These are phyloP conservation scores for Apiospora pterosperma DNA, from an alignment of 2,329 filamentous ascomycete genomes.

Conservation along the genomic window DNA sequence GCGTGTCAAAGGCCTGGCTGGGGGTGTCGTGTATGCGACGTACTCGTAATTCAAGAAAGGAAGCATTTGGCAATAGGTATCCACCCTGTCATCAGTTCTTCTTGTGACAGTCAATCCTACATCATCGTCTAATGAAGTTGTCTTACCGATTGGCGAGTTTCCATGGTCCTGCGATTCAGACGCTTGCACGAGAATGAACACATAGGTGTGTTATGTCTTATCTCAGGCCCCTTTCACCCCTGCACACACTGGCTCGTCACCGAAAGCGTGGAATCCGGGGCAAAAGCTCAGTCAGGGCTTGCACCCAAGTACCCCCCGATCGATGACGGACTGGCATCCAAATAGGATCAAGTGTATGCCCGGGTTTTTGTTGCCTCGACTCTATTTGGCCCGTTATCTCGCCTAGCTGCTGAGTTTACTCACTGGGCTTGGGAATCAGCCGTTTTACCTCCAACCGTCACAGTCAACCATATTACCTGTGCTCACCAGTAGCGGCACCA, in stretches of 20 bases:
- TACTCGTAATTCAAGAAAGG: not conserved
- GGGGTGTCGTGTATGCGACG: not conserved
- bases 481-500: not conserved
- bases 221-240: not conserved
- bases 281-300: not conserved
- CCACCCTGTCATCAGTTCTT: not conserved
- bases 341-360: not conserved
- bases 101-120: not conserved
- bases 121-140: not conserved
- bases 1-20: not conserved
- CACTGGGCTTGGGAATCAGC: not conserved
- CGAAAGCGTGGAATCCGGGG: not conserved
- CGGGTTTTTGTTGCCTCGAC: not conserved
- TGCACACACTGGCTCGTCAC: not conserved
- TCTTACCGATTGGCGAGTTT: no score
- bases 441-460: not conserved
- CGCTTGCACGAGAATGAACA: not conserved
- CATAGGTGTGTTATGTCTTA: constrained; percentile 1
- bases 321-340: not conserved
- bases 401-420: not conserved
- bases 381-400: not conserved
- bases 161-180: no score
- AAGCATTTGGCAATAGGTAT: not conserved
- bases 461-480: not conserved
- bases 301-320: not conserved